Conservation (phyloP, 495 filamentous ascomycete genomes). For the Xylaria castorea region DNA sequence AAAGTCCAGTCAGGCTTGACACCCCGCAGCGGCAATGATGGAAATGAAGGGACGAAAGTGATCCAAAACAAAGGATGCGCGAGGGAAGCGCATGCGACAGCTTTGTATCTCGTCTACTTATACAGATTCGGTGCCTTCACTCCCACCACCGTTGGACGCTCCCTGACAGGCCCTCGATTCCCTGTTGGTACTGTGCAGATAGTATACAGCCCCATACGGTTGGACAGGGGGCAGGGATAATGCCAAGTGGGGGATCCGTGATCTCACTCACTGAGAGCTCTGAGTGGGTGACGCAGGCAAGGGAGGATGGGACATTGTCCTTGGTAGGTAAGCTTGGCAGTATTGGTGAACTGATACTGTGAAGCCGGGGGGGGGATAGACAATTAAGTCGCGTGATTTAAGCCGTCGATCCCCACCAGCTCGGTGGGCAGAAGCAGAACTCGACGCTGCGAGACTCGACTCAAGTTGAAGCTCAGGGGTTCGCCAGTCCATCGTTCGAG, state of each 20-base stretch:
- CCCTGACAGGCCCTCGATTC: neutral
- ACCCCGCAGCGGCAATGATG: neutral
- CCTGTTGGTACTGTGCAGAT: conserved; percentile 17
- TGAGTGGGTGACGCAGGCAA: conserved; percentile 1
- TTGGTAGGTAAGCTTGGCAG: conserved; percentile 17
- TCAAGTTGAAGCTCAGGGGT: neutral
- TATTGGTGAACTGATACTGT: conserved; percentile 1
- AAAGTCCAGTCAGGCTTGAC: neutral
- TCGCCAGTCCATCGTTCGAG: neutral
- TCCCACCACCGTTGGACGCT: conserved; percentile 3
- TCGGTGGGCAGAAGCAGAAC: neutral
- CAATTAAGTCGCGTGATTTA: conserved; percentile 14
- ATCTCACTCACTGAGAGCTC: conserved; percentile 6
- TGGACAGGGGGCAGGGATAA: neutral
- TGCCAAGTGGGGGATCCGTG: conserved; percentile 22
- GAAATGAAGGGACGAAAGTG: conserved; percentile 18
- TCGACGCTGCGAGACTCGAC: conserved; percentile 2
- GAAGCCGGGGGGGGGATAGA: no score
- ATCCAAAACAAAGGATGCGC: conserved; percentile 17
- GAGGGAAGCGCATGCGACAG: conserved; percentile 18
- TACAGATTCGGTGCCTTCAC: neutral
- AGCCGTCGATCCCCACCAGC: conserved; percentile 4
- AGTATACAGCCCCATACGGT: neutral
- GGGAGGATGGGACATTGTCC: conserved; percentile 12
- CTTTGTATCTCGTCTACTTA: conserved; percentile 20